Conservation (phyloP, 2,329 filamentous ascomycete genomes). For the Hypocrella siamensis region DNA sequence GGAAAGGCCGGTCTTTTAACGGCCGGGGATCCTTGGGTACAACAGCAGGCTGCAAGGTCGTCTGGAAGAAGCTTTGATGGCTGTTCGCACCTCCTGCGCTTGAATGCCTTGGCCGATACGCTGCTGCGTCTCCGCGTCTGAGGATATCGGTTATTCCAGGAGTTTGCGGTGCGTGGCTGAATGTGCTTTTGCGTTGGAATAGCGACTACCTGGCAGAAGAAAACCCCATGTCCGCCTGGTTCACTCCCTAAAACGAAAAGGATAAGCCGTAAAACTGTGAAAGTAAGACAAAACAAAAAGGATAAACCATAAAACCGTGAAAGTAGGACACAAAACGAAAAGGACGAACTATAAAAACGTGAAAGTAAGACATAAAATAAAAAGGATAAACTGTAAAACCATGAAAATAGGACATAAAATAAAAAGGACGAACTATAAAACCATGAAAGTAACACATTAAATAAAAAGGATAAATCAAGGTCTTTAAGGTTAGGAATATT, state of each 20-base stretch:
- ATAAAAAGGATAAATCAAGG: no score
- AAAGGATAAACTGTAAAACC: no score
- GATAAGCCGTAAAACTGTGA: no score
- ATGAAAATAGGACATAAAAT: no score
- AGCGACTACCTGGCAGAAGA: constrained; percentile 77
- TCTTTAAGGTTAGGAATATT: no score
- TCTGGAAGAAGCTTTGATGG: constrained; percentile 91
- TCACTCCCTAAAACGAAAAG: constrained; percentile 70
- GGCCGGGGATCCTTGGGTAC: constrained; percentile 78
- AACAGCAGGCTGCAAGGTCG: constrained; percentile 64
- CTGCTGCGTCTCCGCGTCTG: constrained; percentile 61
- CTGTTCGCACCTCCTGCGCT: constrained; percentile 43
- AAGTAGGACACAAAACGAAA: no score
- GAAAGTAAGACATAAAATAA: no score
- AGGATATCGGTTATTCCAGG: constrained; percentile 36
- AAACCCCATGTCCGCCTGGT: constrained; percentile 63
- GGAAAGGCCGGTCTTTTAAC: constrained; percentile 65
- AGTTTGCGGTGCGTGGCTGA: constrained; percentile 19
- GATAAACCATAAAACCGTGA: no score
- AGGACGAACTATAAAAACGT: no score
- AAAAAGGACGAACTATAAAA: no score
- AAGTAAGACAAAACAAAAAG: no score
- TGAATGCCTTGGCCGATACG: constrained; percentile 55
- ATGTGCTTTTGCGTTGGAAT: constrained; percentile 51
- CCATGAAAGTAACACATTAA: no score